Conservation (phyloP, 2,329 filamentous ascomycete species). For the Sclerotinia nivalis region DNA sequence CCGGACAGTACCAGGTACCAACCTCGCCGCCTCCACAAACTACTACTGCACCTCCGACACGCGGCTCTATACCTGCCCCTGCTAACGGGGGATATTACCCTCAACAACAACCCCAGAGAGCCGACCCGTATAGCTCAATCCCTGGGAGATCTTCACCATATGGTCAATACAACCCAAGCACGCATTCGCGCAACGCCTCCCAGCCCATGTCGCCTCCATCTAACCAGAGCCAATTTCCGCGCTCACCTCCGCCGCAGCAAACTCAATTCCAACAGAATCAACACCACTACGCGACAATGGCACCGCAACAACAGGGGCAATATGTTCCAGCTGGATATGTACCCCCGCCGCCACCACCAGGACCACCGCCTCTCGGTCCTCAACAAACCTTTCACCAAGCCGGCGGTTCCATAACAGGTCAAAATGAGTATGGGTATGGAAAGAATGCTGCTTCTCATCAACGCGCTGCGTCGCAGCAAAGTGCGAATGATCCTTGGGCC, state of each 20-base stretch:
- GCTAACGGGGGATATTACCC: constrained; percentile 42
- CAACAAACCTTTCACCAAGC: constrained; percentile 51
- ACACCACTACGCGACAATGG: constrained; percentile 36
- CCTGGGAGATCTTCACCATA: constrained; percentile 49
- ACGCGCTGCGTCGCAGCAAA: constrained; percentile 39
- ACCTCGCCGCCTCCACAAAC: constrained; percentile 49
- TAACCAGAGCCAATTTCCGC: constrained; percentile 49
- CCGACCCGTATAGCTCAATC: constrained; percentile 27
- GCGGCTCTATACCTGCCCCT: constrained; percentile 48
- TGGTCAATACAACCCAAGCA: constrained; percentile 48
- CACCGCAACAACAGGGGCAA: constrained; percentile 45
- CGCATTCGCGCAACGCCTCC: constrained; percentile 38
- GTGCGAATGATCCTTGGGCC: constrained; percentile 63
- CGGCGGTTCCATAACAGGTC: constrained; percentile 49
- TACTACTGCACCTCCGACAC: constrained; percentile 43
- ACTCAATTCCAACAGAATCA: constrained; percentile 37
- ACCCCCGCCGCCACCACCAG: constrained; percentile 66
- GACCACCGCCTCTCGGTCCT: constrained; percentile 55
- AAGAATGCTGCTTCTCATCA: constrained; percentile 42
- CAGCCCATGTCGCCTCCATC: constrained; percentile 43
- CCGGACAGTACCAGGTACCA: constrained; percentile 61
- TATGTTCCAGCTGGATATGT: constrained; percentile 63
- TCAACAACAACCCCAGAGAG: constrained; percentile 27
- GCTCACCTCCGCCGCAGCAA: constrained; percentile 66
- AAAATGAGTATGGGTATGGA: constrained; percentile 56